Evolutionary conservation across 257 asterid genomes (phyloP), one percentile per base, ranked within the genome.

Genomic region (Cruciata laevipes): DNA sequence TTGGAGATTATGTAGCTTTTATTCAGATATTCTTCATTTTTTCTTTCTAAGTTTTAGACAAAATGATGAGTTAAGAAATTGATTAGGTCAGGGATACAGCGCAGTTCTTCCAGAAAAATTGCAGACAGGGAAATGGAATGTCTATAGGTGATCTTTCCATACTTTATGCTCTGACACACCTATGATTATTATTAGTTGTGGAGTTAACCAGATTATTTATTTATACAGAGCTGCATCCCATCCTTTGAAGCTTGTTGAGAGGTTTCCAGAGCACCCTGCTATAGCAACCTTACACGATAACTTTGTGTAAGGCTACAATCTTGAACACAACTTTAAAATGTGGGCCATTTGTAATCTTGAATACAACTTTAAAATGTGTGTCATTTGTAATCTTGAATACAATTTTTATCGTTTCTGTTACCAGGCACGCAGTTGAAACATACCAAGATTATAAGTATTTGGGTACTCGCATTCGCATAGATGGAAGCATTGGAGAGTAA

Each of bases 401-500:
- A 47, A 2, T 16, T 14, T 42, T 24, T 20, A 3, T 27, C 37
- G 59, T 66, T 24, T 14, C 63, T 61, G 61, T 51, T 60, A 63
- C 68, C 82, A 90, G 99, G 69, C 91, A 88, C 68, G 87, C 99
- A 40, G 88, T 78, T 70, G 87, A 90, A 71, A 70, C 74, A 65
- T 93, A 81, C 79, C 89, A 75, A 82, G 97, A 93, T 75, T 80
- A 88, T 85, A 88, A 93, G 77, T 93, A 93, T 81, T 75, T 93
- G 85, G 99, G 99, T 42, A 80, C 95, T 33, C 99, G 99, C 44
- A 78, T 88, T 68, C 88, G 97, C 42, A 75, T 81, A 64, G 99
- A 93, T 84, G 99, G 96, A 66, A 93, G 90, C 47, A 83, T 90
- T 67, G 99, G 97, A 80, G 99, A 93, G 99, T 93, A 87, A 83